These are phyloP conservation scores for Aspergillus panamensis DNA, from an alignment of 495 filamentous ascomycete genomes.

Conservation along the genomic window DNA sequence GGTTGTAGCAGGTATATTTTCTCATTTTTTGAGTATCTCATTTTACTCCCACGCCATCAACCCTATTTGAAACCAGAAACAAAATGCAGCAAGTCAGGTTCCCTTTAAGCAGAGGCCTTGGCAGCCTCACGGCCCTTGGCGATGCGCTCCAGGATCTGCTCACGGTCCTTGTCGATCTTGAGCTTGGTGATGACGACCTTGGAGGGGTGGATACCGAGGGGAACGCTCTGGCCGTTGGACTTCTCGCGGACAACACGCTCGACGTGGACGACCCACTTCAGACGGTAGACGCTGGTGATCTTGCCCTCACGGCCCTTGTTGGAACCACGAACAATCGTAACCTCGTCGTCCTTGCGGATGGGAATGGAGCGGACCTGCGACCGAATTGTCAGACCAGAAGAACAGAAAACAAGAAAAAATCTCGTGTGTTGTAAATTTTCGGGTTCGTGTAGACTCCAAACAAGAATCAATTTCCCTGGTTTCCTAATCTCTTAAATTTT, in stretches of 20 bases:
- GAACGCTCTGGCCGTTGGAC: slow-evolving; percentile 85
- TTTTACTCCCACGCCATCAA: slow-evolving; percentile 37
- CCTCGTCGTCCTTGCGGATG: slow-evolving; percentile 97
- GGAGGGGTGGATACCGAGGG: slow-evolving; percentile 81
- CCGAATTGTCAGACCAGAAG: slow-evolving; percentile 28
- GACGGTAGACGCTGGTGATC: slow-evolving; percentile 92
- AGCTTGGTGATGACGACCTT: slow-evolving; percentile 97
- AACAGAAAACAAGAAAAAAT: background rate
- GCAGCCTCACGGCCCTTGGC: slow-evolving; percentile 66
- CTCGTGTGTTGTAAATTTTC: too few relatives aligned
- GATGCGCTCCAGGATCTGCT: slow-evolving; percentile 85
- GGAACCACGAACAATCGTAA: slow-evolving; percentile 77
- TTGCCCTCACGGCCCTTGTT: slow-evolving; percentile 92
- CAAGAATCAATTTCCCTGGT: too few relatives aligned
- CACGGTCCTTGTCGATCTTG: slow-evolving; percentile 97
- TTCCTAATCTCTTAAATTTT: too few relatives aligned
- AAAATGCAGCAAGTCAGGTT: slow-evolving; percentile 24
- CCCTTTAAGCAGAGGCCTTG: slow-evolving; percentile 36
- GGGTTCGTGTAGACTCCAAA: too few relatives aligned
- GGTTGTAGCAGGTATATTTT: slow-evolving; percentile 33
- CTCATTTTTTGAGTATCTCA: slow-evolving; percentile 35
- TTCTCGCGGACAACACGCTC: slow-evolving; percentile 93
- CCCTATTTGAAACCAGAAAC: slow-evolving; percentile 38
- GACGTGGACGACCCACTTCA: slow-evolving; percentile 91
- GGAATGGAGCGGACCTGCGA: slow-evolving; percentile 88